A percentile compares a stretch with the other conserved stretches of the same genome.
Conservation (phyloP, 73 alveolate genomes). For the Tetrahymena thermophila region DNA sequence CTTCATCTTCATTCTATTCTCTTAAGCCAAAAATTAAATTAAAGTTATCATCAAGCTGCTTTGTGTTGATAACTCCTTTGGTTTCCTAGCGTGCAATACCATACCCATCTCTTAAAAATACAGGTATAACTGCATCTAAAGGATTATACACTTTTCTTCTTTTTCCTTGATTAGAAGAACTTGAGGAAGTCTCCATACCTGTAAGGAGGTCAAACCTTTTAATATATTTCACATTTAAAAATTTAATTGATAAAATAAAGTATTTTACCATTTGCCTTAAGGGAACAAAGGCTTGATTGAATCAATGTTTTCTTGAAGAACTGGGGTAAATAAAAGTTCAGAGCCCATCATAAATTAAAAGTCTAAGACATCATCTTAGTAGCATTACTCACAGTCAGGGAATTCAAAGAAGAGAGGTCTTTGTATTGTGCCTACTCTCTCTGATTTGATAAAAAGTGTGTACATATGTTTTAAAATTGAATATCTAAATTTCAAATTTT, state of each 20-base stretch:
- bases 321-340: constrained; percentile 62
- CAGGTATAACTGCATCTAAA: constrained; percentile 17
- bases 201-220: constrained; percentile 27
- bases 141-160: constrained; percentile 4
- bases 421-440: constrained; percentile 45
- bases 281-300: constrained; percentile 56
- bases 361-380: constrained; percentile 38
- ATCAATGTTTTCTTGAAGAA: constrained; percentile 32
- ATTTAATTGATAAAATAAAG: not conserved
- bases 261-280: constrained; percentile 12
- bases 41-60: not conserved
- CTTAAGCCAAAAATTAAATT: not conserved
- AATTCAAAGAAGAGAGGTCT: constrained; percentile 64
- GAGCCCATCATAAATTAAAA: constrained; percentile 60
- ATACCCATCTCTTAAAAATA: constrained; percentile 29
- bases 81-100: constrained; percentile 2
- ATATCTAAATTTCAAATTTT: constrained; percentile 72
- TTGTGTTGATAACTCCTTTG: not conserved
- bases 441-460: constrained; percentile 43
- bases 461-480: constrained; percentile 74
- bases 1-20: not conserved
- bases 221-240: not conserved
- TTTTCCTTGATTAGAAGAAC: not conserved
- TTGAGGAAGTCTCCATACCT: not conserved
- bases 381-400: constrained; percentile 45